A percentile compares a stretch with the other conserved stretches of the same genome.
phyloP scores from a whole-genome alignment of 1,139 yeast genomes.

The Tardiomyces blankii region DNA sequence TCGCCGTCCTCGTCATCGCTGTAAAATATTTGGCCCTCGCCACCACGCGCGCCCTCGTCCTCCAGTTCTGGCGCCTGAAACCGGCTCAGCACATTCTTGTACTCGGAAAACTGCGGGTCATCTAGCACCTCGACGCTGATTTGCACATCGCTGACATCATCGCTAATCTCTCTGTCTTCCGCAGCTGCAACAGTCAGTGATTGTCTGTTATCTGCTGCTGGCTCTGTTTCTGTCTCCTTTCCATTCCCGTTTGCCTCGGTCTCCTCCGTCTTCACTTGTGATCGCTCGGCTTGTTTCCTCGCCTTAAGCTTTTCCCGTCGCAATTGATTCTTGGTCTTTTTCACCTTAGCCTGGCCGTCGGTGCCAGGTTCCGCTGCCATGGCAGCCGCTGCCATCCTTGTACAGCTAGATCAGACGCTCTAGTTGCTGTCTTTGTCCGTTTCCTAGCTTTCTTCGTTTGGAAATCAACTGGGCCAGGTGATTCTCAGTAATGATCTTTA shows the following conservation, averaged over 20 bases:
- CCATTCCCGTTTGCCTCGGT: constrained; percentile 1
- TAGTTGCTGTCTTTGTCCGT: no score
- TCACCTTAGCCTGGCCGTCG: no score
- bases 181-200: constrained; percentile 3
- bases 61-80: constrained; percentile 22
- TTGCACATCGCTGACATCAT: constrained; percentile 17
- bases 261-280: constrained; percentile 3
- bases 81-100: constrained; percentile 32
- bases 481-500: no score
- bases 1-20: constrained; percentile 17
- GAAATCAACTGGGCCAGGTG: no score
- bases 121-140: constrained; percentile 9
- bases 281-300: constrained; percentile 24
- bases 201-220: constrained; percentile 6
- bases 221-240: constrained; percentile 1
- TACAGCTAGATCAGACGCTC: no score
- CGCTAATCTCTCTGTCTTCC: constrained; percentile 10
- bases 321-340: constrained; percentile 35
- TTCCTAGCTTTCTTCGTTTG: no score
- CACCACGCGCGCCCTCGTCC: constrained; percentile 5
- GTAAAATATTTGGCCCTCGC: constrained; percentile 17
- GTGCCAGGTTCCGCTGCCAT: no score
- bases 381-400: no score
- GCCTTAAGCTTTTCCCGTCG: constrained; percentile 51
- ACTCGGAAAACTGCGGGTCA: constrained; percentile 34